Evolutionary conservation across 306 rosid genomes (phyloP).

Genomic region (Benincasa hispida): DNA sequence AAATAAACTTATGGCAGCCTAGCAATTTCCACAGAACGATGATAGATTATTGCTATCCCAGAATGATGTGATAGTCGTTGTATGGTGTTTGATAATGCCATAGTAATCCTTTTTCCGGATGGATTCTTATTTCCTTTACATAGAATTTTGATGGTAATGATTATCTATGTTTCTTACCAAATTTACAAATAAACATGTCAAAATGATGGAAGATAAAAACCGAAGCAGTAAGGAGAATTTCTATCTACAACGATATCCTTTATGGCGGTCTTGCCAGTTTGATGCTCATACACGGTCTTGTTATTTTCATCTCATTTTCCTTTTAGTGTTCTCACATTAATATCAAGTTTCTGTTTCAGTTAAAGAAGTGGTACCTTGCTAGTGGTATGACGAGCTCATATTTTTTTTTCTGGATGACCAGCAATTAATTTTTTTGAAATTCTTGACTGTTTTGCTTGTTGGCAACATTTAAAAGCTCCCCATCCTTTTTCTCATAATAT

Average conservation of each 20-base stretch:
- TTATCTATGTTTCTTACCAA: neutral
- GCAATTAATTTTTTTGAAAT: neutral
- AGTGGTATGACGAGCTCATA: neutral
- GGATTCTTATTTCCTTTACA: neutral
- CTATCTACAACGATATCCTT: neutral
- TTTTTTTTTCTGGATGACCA: neutral
- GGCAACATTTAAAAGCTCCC: neutral
- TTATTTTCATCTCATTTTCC: neutral
- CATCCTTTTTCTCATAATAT: constrained; percentile 26
- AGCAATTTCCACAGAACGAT: neutral
- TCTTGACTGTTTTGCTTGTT: neutral
- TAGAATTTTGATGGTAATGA: neutral
- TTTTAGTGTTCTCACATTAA: neutral
- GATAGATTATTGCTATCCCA: neutral
- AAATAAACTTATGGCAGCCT: neutral
- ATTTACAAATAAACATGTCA: neutral
- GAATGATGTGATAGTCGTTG: neutral
- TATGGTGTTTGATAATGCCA: neutral
- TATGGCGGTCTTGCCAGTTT: neutral
- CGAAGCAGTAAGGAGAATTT: neutral
- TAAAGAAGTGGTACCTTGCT: neutral
- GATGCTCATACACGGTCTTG: neutral
- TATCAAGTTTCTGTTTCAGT: neutral
- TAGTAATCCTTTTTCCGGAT: neutral
- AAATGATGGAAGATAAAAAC: neutral